phyloP scores from a whole-genome alignment of 805 yeast species.

The Metschnikowia sp. region DNA sequence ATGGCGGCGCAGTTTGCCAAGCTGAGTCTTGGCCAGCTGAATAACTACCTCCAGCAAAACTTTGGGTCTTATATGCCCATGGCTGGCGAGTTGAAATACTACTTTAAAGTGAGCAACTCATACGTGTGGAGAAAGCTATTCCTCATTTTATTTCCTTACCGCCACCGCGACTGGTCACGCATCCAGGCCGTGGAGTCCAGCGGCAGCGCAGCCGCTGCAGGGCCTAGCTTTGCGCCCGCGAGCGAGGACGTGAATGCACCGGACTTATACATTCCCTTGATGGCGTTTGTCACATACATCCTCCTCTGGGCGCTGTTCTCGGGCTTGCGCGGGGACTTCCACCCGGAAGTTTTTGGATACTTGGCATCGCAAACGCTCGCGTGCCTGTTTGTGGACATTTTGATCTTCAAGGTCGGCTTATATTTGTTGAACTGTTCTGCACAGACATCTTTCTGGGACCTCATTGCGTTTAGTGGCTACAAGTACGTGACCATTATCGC shows the following conservation, averaged over 20 bases:
- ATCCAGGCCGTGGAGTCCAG: conserved; percentile 25
- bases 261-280: conserved; percentile 90
- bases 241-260: conserved; percentile 90
- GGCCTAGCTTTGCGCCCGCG: conserved; percentile 64
- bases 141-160: conserved; percentile 81
- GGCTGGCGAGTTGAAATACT: conserved; percentile 65
- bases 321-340: conserved; percentile 86
- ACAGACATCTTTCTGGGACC: conserved; percentile 65
- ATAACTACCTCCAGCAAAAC: conserved; percentile 74
- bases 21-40: conserved; percentile 77
- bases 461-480: conserved; percentile 88
- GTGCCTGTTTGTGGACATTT: conserved; percentile 71
- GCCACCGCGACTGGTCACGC: conserved; percentile 81
- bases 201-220: conserved; percentile 13
- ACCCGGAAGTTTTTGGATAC: conserved; percentile 87
- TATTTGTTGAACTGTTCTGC: conserved; percentile 72
- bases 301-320: conserved; percentile 78
- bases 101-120: conserved; percentile 86
- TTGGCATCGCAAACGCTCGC: conserved; percentile 85
- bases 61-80: conserved; percentile 49
- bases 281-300: conserved; percentile 88
- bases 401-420: conserved; percentile 74
- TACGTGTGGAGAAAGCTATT: conserved; percentile 75
- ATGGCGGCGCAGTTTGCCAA: conserved; percentile 89
- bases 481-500: conserved; percentile 79